These are phyloP conservation scores for Didymella pinodella DNA, from an alignment of 2,329 filamentous ascomycete species.

Conservation along the genomic window DNA sequence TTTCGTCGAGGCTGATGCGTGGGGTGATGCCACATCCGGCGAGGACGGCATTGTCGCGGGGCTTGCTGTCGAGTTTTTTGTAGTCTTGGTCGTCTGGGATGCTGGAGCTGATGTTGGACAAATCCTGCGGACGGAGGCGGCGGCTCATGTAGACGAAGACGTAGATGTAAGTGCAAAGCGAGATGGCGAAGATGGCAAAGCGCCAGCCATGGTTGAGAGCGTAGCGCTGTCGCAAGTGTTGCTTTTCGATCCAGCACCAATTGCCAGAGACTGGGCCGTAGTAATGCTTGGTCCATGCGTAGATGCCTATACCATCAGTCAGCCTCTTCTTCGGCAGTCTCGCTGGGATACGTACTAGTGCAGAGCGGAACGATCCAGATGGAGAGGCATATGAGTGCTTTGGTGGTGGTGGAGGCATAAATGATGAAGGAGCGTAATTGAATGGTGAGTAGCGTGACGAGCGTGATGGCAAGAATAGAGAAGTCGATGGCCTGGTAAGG, in stretches of 20 bases:
- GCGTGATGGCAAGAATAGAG: constrained; percentile 56
- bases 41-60: constrained; percentile 14
- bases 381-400: constrained; percentile 47
- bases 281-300: constrained; percentile 15
- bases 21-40: constrained; percentile 15
- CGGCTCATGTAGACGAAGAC: constrained; percentile 51
- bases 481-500: constrained; percentile 43
- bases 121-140: constrained; percentile 20
- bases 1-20: constrained; percentile 7
- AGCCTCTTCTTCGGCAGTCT: not conserved
- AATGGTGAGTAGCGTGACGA: constrained; percentile 55
- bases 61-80: not conserved
- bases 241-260: constrained; percentile 58
- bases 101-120: constrained; percentile 13
- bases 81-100: constrained; percentile 5
- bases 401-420: constrained; percentile 37
- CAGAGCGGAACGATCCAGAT: constrained; percentile 55
- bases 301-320: constrained; percentile 12
- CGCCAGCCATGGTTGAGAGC: constrained; percentile 58
- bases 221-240: constrained; percentile 54
- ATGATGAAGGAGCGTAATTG: constrained; percentile 47
- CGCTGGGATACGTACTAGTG: constrained; percentile 39
- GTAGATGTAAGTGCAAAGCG: constrained; percentile 54
- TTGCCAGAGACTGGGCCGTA: constrained; percentile 55
- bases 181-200: constrained; percentile 53